These are phyloP conservation scores for Plasmodium billcollinsi DNA, from an alignment of 169 alveolate species.

Conservation along the genomic window DNA sequence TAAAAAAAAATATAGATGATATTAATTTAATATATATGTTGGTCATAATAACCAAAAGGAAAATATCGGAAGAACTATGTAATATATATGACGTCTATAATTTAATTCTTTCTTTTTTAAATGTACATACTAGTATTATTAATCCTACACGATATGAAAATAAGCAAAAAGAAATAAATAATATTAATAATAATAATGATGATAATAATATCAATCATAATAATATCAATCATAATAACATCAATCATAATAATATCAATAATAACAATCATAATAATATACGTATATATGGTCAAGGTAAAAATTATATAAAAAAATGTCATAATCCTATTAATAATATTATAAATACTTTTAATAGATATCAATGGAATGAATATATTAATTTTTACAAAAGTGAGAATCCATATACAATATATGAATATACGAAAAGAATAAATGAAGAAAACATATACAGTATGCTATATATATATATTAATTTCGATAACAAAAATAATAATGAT, in stretches of 20 bases:
- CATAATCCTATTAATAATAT: too few relatives aligned
- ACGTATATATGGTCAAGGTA: not conserved
- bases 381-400: too few relatives aligned
- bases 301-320: not conserved
- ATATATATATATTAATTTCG: slow-evolving; percentile 16
- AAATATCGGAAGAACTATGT: not conserved
- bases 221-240: not conserved
- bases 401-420: not conserved
- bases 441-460: slow-evolving; percentile 27
- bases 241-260: not conserved
- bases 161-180: not conserved
- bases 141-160: not conserved
- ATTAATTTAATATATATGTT: slow-evolving; percentile 13
- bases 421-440: slow-evolving; percentile 19
- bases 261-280: not conserved
- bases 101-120: slow-evolving; percentile 38
- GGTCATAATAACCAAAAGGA: not conserved
- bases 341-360: too few relatives aligned
- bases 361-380: too few relatives aligned
- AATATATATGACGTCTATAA: slow-evolving; percentile 32
- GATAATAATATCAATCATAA: not conserved
- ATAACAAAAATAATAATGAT: slow-evolving; percentile 20
- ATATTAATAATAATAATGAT: not conserved
- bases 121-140: slow-evolving; percentile 18
- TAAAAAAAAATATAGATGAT: slow-evolving; percentile 13